These are phyloP conservation scores for Trebouxia sp. DNA, from an alignment of 139 green algal genomes.

Conservation along the genomic window DNA sequence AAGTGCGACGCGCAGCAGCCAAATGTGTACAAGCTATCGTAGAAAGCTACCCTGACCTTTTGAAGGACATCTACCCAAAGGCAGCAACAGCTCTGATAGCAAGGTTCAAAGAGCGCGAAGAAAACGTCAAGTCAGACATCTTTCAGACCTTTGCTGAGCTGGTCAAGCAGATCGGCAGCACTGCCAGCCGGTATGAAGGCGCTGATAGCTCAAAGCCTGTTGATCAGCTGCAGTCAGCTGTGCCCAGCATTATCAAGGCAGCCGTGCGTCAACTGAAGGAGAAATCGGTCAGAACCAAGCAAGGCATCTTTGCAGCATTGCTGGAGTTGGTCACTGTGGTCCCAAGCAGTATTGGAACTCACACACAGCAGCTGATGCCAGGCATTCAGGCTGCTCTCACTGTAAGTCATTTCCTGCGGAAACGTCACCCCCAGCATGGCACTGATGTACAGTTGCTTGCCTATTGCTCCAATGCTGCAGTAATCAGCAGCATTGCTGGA, in stretches of 20 bases:
- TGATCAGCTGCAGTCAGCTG: slow-evolving; percentile 43
- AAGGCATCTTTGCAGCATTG: slow-evolving; percentile 74
- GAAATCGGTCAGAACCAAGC: slow-evolving; percentile 76
- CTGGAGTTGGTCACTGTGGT: slow-evolving; percentile 71
- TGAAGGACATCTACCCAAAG: slow-evolving; percentile 51
- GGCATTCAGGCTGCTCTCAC: slow-evolving; percentile 65
- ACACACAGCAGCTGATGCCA: slow-evolving; percentile 67
- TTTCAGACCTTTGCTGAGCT: slow-evolving; percentile 78
- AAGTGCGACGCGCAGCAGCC: slow-evolving; percentile 82
- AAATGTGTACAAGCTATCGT: slow-evolving; percentile 73
- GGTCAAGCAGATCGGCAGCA: slow-evolving; percentile 47
- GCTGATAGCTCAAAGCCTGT: background rate
- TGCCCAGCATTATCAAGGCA: slow-evolving; percentile 60
- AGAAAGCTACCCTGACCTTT: slow-evolving; percentile 63
- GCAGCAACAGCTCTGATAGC: slow-evolving; percentile 58
- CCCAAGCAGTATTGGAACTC: slow-evolving; percentile 50
- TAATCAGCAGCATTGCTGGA: slow-evolving; percentile 59
- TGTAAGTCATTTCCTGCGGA: slow-evolving; percentile 45
- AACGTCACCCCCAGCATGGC: background rate
- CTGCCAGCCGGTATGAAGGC: background rate
- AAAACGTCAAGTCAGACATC: slow-evolving; percentile 86
- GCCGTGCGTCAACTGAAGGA: slow-evolving; percentile 68
- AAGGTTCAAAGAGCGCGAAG: slow-evolving; percentile 90
- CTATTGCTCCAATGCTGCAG: background rate
- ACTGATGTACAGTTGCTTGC: background rate